Conservation (phyloP, 495 filamentous ascomycete species). For the Neurospora discreta region DNA sequence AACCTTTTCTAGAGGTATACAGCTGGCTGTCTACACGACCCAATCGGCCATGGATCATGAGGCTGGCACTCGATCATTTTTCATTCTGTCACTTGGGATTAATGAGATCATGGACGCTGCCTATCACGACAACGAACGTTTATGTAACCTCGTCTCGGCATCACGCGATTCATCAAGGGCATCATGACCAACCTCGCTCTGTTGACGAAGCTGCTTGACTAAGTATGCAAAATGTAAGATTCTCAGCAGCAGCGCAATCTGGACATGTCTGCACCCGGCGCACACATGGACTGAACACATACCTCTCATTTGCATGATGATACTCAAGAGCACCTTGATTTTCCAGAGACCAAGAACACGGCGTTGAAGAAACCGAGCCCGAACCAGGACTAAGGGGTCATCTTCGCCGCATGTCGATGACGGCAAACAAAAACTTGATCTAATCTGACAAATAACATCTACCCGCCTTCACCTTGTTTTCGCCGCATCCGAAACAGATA, state of each 20-base stretch:
- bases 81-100: neutral
- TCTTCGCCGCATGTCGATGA: slow-evolving; percentile 36
- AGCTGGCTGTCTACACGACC: neutral
- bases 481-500: slow-evolving; percentile 1
- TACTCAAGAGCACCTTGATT: slow-evolving; percentile 24
- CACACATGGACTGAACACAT: neutral
- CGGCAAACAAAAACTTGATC: slow-evolving; percentile 40
- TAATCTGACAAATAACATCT: slow-evolving; percentile 34
- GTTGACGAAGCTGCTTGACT: neutral
- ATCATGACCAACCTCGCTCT: neutral
- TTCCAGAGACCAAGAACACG: slow-evolving; percentile 29
- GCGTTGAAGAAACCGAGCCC: slow-evolving; percentile 33
- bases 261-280: neutral
- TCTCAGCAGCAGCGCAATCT: neutral
- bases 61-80: neutral
- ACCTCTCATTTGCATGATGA: slow-evolving; percentile 28
- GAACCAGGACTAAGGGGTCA: slow-evolving; percentile 31
- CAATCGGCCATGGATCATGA: neutral
- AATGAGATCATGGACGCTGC: neutral
- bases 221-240: neutral
- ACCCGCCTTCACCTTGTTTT: neutral
- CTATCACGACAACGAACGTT: neutral
- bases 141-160: neutral
- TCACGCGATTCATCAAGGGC: neutral
- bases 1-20: neutral